Conservation (phyloP, 2,329 filamentous ascomycete species). For the Monosporascus ibericus region DNA sequence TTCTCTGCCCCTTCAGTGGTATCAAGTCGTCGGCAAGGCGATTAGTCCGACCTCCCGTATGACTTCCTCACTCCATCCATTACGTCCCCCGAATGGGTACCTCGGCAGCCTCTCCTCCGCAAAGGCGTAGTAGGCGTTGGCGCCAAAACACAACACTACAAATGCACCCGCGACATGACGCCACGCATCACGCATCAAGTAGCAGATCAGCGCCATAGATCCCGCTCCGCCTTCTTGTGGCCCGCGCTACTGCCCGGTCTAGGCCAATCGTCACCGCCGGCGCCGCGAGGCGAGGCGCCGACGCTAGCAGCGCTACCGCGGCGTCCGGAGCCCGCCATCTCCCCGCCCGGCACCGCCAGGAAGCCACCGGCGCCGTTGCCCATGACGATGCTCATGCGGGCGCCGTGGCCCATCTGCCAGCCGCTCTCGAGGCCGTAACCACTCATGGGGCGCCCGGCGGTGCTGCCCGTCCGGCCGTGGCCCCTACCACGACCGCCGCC, state of each 20-base stretch:
- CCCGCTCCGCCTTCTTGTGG: conserved; percentile 30
- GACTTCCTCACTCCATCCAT: too few relatives aligned
- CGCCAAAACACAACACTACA: not conserved
- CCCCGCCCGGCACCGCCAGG: conserved; percentile 40
- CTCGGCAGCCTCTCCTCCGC: too few relatives aligned
- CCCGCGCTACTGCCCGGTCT: conserved; percentile 38
- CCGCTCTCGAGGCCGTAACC: conserved; percentile 51
- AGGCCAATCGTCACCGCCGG: conserved; percentile 34
- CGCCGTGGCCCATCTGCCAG: conserved; percentile 44
- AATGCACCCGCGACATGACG: too few relatives aligned
- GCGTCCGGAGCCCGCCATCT: conserved; percentile 11
- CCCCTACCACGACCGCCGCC: conserved; percentile 13
- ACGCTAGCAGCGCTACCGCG: conserved; percentile 15
- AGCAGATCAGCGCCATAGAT: conserved; percentile 35
- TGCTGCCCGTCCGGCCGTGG: conserved; percentile 23
- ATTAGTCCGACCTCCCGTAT: too few relatives aligned
- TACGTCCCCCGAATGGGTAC: too few relatives aligned
- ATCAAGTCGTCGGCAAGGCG: too few relatives aligned
- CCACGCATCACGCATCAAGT: too few relatives aligned
- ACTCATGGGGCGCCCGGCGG: conserved; percentile 40
- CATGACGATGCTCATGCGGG: conserved; percentile 48
- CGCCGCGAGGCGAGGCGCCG: conserved; percentile 2
- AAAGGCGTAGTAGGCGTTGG: not conserved
- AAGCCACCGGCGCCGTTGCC: conserved; percentile 47
- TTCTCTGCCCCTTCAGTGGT: too few relatives aligned